These are phyloP conservation scores for Aspergillus steynii DNA, from an alignment of 495 filamentous ascomycete species.

Conservation along the genomic window DNA sequence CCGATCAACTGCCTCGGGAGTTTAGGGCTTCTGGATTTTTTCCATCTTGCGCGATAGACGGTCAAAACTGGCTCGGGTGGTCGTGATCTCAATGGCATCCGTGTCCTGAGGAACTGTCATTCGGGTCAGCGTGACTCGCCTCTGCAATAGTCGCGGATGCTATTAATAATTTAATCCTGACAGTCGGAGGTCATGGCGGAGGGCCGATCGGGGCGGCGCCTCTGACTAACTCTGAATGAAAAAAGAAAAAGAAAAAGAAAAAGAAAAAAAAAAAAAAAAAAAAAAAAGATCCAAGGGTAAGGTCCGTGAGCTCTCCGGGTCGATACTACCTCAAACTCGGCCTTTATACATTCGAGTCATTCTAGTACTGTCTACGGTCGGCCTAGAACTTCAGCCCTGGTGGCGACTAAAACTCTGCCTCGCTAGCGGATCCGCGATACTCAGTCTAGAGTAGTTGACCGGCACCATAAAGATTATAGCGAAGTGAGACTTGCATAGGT, in stretches of 20 bases:
- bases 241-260: neutral
- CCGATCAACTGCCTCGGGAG: neutral
- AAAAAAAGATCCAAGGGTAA: neutral
- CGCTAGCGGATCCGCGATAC: neutral
- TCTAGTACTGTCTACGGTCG: neutral
- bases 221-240: neutral
- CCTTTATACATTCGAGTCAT: neutral
- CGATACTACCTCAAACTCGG: neutral
- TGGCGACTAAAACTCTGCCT: conserved; percentile 2
- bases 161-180: neutral
- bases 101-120: neutral
- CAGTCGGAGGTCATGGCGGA: conserved; percentile 3
- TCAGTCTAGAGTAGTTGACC: neutral
- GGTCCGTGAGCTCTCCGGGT: neutral
- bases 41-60: conserved; percentile 10
- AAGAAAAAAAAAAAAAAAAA: neutral
- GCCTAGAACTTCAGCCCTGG: neutral
- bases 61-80: conserved; percentile 5
- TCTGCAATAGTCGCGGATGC: neutral
- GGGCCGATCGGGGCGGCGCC: neutral
- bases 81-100: neutral
- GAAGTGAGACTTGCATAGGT: neutral
- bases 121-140: neutral
- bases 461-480: neutral
- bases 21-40: conserved; percentile 1